These are phyloP conservation scores for Phragmites australis DNA, from an alignment of 176 grass and related monocot species.

Conservation along the genomic window DNA sequence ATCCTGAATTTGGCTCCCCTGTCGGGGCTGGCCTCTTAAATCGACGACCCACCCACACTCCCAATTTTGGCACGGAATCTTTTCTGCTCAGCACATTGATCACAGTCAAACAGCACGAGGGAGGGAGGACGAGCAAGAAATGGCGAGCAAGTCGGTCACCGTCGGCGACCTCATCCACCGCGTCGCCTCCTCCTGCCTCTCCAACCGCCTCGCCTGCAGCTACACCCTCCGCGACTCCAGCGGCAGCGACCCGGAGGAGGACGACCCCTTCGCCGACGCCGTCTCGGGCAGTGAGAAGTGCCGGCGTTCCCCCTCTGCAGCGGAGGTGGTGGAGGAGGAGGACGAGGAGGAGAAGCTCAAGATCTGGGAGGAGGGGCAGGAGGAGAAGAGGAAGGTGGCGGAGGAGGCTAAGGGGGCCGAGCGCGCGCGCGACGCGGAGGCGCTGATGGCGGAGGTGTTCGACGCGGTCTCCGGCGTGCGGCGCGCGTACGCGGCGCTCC, in stretches of 20 bases:
- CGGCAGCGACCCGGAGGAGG: slow-evolving; percentile 53
- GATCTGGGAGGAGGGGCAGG: slow-evolving; percentile 77
- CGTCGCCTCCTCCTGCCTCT: slow-evolving; percentile 82
- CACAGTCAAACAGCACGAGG: background rate
- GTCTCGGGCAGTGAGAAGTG: slow-evolving; percentile 31
- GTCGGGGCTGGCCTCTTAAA: background rate
- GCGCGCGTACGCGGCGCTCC: slow-evolving; percentile 71
- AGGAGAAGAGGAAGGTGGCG: slow-evolving; percentile 9
- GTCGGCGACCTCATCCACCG: slow-evolving; percentile 93
- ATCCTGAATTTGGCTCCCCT: background rate
- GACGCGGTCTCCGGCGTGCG: slow-evolving; percentile 75
- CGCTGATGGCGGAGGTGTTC: slow-evolving; percentile 84
- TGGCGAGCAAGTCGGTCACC: slow-evolving; percentile 60
- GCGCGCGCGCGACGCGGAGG: slow-evolving; percentile 51
- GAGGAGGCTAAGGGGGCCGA: slow-evolving; percentile 21
- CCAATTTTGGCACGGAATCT: background rate
- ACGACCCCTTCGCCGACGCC: slow-evolving; percentile 47
- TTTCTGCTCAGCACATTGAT: background rate
- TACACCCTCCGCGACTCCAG: slow-evolving; percentile 40
- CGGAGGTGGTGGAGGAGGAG: background rate
- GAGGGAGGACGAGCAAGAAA: background rate
- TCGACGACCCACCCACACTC: slow-evolving; percentile 5
- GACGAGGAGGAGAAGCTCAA: slow-evolving; percentile 60
- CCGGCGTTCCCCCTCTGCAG: slow-evolving; percentile 26
- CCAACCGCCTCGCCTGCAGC: slow-evolving; percentile 65